These are phyloP conservation scores for Nakazawaea laoshanensis DNA, from an alignment of 805 yeast genomes.

Conservation along the genomic window DNA sequence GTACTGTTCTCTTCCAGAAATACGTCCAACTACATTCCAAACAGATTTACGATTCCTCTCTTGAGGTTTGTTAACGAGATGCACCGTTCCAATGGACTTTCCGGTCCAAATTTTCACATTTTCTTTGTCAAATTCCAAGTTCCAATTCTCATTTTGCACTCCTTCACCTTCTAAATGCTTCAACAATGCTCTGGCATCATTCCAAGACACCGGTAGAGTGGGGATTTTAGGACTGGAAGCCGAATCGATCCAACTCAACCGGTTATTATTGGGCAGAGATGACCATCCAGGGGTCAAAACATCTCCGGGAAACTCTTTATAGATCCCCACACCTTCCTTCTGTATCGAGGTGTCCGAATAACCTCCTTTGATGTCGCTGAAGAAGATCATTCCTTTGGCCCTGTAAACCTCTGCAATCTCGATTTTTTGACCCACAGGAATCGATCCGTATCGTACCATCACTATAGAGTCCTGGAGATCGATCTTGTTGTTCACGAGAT, in stretches of 20 bases:
- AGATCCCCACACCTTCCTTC: conserved; percentile 46
- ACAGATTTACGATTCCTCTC: conserved; percentile 50
- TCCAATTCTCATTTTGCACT: conserved; percentile 26
- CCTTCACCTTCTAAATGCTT: conserved; percentile 29
- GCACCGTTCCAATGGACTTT: conserved; percentile 13
- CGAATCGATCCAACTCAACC: conserved; percentile 36
- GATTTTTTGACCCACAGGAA: conserved; percentile 44
- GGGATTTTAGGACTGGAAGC: conserved; percentile 63
- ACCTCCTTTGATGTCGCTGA: conserved; percentile 33
- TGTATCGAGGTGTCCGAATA: conserved; percentile 38
- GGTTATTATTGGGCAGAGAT: conserved; percentile 29
- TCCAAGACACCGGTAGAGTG: conserved; percentile 67
- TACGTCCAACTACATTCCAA: conserved; percentile 73
- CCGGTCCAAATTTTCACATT: conserved; percentile 38
- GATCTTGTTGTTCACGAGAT: conserved; percentile 27
- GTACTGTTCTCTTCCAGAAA: conserved; percentile 73
- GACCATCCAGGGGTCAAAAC: conserved; percentile 75
- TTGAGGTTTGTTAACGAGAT: conserved; percentile 31
- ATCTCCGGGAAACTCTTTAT: conserved; percentile 68
- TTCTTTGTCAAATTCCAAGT: conserved; percentile 16
- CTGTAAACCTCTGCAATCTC: conserved; percentile 46
- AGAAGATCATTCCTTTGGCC: conserved; percentile 61
- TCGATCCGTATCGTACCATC: conserved; percentile 48
- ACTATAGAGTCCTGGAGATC: conserved; percentile 43
- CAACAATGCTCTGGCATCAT: conserved; percentile 47